These are phyloP conservation scores for Nicotiana knightiana DNA, from an alignment of 257 asterid genomes.

Conservation along the genomic window DNA sequence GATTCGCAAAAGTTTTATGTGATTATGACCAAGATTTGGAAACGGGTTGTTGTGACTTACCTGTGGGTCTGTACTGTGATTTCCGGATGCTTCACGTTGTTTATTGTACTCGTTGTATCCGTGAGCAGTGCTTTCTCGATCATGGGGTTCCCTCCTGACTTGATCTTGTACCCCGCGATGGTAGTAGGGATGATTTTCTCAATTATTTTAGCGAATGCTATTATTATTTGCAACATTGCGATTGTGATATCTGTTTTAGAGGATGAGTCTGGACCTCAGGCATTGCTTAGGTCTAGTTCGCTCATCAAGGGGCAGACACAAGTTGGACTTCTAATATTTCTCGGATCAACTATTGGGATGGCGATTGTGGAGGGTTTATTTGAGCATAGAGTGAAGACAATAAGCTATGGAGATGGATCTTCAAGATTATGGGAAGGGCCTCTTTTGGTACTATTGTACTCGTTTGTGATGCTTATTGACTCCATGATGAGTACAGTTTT, in stretches of 20 bases:
- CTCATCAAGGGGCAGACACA: slow-evolving; percentile 80
- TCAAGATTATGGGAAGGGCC: slow-evolving; percentile 99
- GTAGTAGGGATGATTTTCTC: slow-evolving; percentile 65
- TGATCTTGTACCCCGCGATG: slow-evolving; percentile 78
- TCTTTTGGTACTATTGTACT: slow-evolving; percentile 77
- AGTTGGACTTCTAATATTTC: slow-evolving; percentile 85
- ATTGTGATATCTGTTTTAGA: slow-evolving; percentile 82
- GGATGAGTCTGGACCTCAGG: slow-evolving; percentile 76
- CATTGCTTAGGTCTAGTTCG: slow-evolving; percentile 70
- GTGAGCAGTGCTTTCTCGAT: slow-evolving; percentile 51
- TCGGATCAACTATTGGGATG: slow-evolving; percentile 82
- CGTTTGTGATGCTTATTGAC: slow-evolving; percentile 74
- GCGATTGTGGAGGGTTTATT: slow-evolving; percentile 83
- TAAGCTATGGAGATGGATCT: slow-evolving; percentile 95
- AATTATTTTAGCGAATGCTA: slow-evolving; percentile 64
- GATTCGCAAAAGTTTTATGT: slow-evolving; percentile 52
- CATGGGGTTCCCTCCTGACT: slow-evolving; percentile 70
- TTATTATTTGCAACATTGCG: slow-evolving; percentile 70
- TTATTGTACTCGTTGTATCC: slow-evolving; percentile 48
- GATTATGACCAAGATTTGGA: slow-evolving; percentile 68
- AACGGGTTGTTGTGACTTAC: slow-evolving; percentile 63
- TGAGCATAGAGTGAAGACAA: slow-evolving; percentile 85
- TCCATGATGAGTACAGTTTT: slow-evolving; percentile 90
- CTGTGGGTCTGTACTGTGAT: slow-evolving; percentile 60
- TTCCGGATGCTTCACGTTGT: slow-evolving; percentile 53